A percentile compares a stretch with the other conserved stretches of the same genome.
Conservation (phyloP, 352 stramenopile genomes). For the Globisporangium radiosum region DNA sequence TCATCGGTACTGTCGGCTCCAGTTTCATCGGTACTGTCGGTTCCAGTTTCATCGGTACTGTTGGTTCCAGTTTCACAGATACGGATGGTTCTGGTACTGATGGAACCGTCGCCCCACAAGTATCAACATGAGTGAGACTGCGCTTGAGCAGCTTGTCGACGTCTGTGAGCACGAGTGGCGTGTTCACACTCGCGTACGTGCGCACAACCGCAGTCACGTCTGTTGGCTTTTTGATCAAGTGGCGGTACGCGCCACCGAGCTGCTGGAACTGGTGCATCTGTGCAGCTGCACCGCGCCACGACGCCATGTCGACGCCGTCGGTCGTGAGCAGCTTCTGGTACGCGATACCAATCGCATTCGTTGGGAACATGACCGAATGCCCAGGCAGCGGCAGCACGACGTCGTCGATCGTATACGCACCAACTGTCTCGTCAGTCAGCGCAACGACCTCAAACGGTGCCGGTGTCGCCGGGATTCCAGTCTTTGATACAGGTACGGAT, state of each 20-base stretch:
- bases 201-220: slow-evolving; percentile 53
- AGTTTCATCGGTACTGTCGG: no score
- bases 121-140: slow-evolving; percentile 79
- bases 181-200: slow-evolving; percentile 75
- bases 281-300: slow-evolving; percentile 11
- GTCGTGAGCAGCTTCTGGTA: slow-evolving; percentile 51
- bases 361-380: slow-evolving; percentile 79
- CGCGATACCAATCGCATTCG: slow-evolving; percentile 48
- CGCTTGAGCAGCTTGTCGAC: slow-evolving; percentile 79
- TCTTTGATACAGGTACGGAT: no score
- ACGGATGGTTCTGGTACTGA: no score
- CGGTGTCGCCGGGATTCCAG: no score
- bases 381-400: slow-evolving; percentile 94
- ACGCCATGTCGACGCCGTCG: slow-evolving; percentile 50
- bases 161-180: slow-evolving; percentile 25
- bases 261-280: slow-evolving; percentile 55
- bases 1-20: no score
- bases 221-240: slow-evolving; percentile 83
- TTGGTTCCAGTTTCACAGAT: no score
- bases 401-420: slow-evolving; percentile 87
- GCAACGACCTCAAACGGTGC: slow-evolving; percentile 14
- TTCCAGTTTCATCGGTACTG: no score
- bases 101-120: no score
- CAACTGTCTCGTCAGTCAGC: slow-evolving; percentile 82
- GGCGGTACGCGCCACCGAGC: slow-evolving; percentile 86